Percentiles rank a stretch among this genome's conserved stretches.
Conservation (phyloP, 2,329 filamentous ascomycete species). For the Knoxdaviesia proteae region DNA sequence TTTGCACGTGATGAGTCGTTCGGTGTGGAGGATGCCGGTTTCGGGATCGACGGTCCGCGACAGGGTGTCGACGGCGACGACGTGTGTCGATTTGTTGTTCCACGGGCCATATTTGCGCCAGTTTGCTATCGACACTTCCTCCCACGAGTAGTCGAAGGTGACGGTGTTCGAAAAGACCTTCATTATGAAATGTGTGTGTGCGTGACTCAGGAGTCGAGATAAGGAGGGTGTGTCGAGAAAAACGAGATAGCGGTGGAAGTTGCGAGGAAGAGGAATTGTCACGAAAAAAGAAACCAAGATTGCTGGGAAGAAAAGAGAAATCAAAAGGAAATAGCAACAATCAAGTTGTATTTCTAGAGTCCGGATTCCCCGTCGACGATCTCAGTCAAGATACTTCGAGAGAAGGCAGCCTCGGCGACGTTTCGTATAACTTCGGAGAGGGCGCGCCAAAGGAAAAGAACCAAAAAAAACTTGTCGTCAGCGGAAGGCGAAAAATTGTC, state of each 20-base stretch:
- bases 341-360: neutral
- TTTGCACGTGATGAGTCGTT: slow-evolving; percentile 40
- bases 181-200: slow-evolving; percentile 32
- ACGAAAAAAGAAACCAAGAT: neutral
- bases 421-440: too few species aligned
- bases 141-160: slow-evolving; percentile 96
- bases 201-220: neutral
- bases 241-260: neutral
- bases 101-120: slow-evolving; percentile 98
- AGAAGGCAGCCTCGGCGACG: too few species aligned
- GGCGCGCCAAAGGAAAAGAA: too few species aligned
- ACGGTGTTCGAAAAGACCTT: slow-evolving; percentile 84
- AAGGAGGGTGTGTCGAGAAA: neutral
- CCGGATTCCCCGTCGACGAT: neutral
- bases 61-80: slow-evolving; percentile 85
- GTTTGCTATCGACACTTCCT: slow-evolving; percentile 91
- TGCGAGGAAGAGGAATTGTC: neutral
- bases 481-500: too few species aligned
- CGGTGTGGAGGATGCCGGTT: slow-evolving; percentile 39
- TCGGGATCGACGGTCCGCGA: slow-evolving; percentile 39
- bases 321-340: neutral
- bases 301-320: neutral
- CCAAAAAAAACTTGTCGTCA: too few species aligned
- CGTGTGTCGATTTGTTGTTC: slow-evolving; percentile 97
- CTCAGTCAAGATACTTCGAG: neutral